phyloP scores from a whole-genome alignment of 176 grass and related monocot species.

The Raddia guianensis region DNA sequence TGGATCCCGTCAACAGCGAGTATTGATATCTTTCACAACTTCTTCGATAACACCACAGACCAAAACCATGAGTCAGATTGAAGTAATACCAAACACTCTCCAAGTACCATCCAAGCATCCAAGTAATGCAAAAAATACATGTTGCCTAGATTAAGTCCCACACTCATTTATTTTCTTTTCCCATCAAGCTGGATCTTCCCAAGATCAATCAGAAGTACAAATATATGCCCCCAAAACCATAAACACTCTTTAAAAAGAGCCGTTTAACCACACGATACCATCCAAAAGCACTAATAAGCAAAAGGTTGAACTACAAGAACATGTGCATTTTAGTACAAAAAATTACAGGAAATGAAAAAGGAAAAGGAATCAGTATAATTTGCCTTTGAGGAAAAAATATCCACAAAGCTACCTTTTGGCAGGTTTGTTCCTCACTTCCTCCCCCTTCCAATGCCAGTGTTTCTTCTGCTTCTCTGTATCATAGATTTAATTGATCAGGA shows the following conservation, averaged over 20 bases:
- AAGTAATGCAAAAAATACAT: constrained; percentile 28
- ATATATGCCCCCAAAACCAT: constrained; percentile 6
- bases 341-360: neutral
- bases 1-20: too few relatives aligned
- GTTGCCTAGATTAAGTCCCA: constrained; percentile 17
- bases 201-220: neutral
- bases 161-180: neutral
- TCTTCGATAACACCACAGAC: constrained; percentile 94
- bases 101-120: constrained; percentile 15
- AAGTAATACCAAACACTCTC: constrained; percentile 11
- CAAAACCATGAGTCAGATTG: constrained; percentile 22
- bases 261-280: neutral
- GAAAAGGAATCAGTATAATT: neutral
- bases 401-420: constrained; percentile 44
- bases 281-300: neutral
- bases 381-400: constrained; percentile 4
- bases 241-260: neutral
- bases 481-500: constrained; percentile 35
- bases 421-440: constrained; percentile 44
- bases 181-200: constrained; percentile 1
- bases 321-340: neutral
- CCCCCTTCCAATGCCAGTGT: constrained; percentile 52
- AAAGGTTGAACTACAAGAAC: neutral
- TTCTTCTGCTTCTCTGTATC: constrained; percentile 53
- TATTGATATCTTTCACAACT: constrained; percentile 51